phyloP scores from a whole-genome alignment of 2,329 filamentous ascomycete genomes.

The Sarocladium kiliense region DNA sequence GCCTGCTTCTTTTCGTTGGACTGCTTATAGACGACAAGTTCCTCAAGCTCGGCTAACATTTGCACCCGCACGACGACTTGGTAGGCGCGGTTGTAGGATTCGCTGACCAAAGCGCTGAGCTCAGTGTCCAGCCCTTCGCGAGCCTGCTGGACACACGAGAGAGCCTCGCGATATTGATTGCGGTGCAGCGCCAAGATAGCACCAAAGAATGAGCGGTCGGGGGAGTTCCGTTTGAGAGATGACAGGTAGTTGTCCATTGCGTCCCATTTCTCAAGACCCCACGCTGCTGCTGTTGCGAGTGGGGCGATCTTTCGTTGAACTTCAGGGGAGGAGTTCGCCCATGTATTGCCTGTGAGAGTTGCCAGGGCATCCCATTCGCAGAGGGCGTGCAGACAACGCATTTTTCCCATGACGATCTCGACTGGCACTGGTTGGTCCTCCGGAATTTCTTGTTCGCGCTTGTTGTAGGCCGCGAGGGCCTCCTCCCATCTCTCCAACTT shows the following conservation, averaged over 20 bases:
- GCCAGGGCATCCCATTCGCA: conserved; percentile 97
- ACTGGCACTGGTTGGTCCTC: conserved; percentile 60
- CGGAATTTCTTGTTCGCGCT: conserved; percentile 68
- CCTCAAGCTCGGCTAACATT: conserved; percentile 97
- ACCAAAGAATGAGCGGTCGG: conserved; percentile 95
- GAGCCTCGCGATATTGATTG: conserved; percentile 89
- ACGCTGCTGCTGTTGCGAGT: conserved; percentile 89
- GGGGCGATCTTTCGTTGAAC: conserved; percentile 88
- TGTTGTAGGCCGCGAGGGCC: conserved; percentile 84
- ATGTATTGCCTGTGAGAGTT: conserved; percentile 83
- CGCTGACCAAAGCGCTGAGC: conserved; percentile 90
- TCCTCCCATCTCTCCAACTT: conserved; percentile 98
- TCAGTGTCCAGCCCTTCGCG: conserved; percentile 93
- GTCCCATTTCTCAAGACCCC: conserved; percentile 96
- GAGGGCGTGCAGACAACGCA: conserved; percentile 94
- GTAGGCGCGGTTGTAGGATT: conserved; percentile 97
- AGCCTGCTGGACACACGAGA: conserved; percentile 84
- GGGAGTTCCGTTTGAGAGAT: conserved; percentile 90
- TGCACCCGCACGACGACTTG: conserved; percentile 97
- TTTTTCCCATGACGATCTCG: conserved; percentile 98
- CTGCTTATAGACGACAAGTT: conserved; percentile 97
- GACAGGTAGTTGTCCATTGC: conserved; percentile 96
- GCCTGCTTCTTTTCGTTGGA: conserved; percentile 83
- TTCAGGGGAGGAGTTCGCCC: conserved; percentile 83
- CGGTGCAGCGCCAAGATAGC: conserved; percentile 92